Evolutionary conservation across 345 rosid genomes (phyloP).

Genomic region (Hibiscus tridactylites): DNA sequence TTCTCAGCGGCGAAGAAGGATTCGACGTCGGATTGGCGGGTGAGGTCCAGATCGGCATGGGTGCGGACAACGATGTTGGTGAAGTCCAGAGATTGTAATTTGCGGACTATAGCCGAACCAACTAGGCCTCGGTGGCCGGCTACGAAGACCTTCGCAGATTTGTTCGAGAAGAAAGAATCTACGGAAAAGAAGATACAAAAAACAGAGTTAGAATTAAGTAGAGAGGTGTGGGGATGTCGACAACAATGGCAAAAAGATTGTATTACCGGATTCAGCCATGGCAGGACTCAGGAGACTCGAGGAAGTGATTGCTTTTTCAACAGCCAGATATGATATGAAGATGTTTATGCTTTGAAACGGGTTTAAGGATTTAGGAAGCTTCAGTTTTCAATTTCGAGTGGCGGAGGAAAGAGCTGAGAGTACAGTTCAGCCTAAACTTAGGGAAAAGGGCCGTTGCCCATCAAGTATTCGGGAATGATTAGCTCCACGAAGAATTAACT

Average conservation of each 20-base stretch:
- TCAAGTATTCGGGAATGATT: not conserved
- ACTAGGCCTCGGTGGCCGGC: conserved; percentile 96
- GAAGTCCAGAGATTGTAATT: conserved; percentile 53
- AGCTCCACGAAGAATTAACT: not conserved
- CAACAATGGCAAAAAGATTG: not conserved
- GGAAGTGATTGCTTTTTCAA: not conserved
- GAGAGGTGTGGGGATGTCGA: not conserved
- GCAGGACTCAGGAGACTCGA: not conserved
- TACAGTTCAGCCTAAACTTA: too few species aligned
- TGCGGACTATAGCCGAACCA: conserved; percentile 84
- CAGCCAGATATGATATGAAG: too few species aligned
- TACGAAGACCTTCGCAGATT: conserved; percentile 76
- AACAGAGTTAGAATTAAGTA: not conserved
- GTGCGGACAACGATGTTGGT: conserved; percentile 58
- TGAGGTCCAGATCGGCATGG: conserved; percentile 79
- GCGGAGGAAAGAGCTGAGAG: not conserved
- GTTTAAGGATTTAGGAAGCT: not conserved
- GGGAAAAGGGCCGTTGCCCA: not conserved
- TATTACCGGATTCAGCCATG: not conserved
- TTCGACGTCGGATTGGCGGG: conserved; percentile 71
- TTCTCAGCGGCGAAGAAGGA: conserved; percentile 58
- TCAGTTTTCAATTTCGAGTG: not conserved
- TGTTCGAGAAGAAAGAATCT: conserved; percentile 46
- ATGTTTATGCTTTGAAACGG: not conserved
- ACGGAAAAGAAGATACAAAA: not conserved